Evolutionary conservation across 768 basidiomycete species (phyloP).

Genomic region (Rhodotorula toruloides): DNA sequence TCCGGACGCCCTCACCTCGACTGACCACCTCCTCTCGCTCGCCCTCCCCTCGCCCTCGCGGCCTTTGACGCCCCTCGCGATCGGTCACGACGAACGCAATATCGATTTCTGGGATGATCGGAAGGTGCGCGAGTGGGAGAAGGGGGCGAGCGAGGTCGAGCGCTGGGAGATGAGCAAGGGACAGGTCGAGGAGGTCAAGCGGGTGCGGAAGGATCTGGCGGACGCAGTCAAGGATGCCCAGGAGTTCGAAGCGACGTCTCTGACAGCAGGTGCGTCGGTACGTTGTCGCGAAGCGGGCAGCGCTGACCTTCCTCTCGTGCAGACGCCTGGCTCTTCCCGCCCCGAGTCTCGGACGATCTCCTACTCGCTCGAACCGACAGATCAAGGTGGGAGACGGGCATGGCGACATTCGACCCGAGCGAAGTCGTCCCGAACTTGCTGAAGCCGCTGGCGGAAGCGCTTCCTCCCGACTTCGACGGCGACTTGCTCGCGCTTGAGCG

Average conservation of each 20-base stretch:
- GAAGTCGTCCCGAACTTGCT: not conserved
- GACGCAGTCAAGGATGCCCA: not conserved
- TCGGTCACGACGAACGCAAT: slow-evolving; percentile 7
- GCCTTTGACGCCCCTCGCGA: not conserved
- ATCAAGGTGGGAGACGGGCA: not conserved
- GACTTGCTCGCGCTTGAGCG: not conserved
- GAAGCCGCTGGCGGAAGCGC: not conserved
- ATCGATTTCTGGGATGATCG: slow-evolving; percentile 21
- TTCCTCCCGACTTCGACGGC: not conserved
- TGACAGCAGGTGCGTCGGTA: too few relatives aligned
- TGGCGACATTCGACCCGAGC: not conserved
- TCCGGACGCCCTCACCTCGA: not conserved
- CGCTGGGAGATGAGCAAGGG: slow-evolving; percentile 7
- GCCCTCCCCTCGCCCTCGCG: not conserved
- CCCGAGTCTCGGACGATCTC: not conserved
- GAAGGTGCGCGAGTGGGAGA: not conserved
- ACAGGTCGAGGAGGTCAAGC: slow-evolving; percentile 4
- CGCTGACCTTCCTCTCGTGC: not conserved
- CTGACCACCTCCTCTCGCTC: not conserved
- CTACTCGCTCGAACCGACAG: not conserved
- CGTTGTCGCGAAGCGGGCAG: too few relatives aligned
- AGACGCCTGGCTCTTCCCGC: not conserved
- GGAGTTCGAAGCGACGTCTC: not conserved
- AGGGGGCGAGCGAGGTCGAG: not conserved
- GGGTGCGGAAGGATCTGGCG: not conserved